phyloP scores from a whole-genome alignment of 73 alveolate genomes.

The Tetrahymena elliotti region DNA sequence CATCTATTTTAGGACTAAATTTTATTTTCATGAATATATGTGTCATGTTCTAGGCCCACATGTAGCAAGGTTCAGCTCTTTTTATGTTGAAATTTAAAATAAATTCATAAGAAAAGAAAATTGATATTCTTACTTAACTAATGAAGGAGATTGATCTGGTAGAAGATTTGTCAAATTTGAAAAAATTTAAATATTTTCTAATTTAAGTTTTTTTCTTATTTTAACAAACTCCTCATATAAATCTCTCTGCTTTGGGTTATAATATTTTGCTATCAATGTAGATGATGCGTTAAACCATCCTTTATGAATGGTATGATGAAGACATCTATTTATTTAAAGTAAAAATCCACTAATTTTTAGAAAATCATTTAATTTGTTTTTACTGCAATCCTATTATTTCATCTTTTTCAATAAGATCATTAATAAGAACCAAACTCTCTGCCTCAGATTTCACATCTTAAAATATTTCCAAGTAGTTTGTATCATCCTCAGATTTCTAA shows the following conservation, averaged over 20 bases:
- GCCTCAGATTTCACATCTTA: neutral
- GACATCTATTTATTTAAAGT: neutral
- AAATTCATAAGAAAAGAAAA: neutral
- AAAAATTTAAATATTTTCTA: neutral
- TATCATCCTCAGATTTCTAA: neutral
- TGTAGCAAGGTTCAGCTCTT: slow-evolving; percentile 13
- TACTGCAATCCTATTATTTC: neutral
- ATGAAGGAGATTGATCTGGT: slow-evolving; percentile 17
- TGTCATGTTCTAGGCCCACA: slow-evolving; percentile 42
- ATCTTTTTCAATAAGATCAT: neutral
- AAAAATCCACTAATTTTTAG: neutral
- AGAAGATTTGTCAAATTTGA: neutral
- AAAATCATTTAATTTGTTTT: neutral
- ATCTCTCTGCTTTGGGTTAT: neutral
- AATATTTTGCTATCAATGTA: neutral
- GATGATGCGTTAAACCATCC: neutral
- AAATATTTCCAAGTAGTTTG: neutral
- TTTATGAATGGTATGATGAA: neutral
- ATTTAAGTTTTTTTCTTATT: neutral
- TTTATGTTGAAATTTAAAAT: neutral
- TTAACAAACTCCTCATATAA: neutral
- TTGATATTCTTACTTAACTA: neutral
- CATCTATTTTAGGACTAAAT: slow-evolving; percentile 15
- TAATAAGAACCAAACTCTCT: neutral
- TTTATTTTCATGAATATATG: slow-evolving; percentile 12